Percentiles rank a stretch among this genome's conserved stretches.
Evolutionary conservation across 2,329 filamentous ascomycete species (phyloP).

Genomic region (Coleophoma cylindrospora): DNA sequence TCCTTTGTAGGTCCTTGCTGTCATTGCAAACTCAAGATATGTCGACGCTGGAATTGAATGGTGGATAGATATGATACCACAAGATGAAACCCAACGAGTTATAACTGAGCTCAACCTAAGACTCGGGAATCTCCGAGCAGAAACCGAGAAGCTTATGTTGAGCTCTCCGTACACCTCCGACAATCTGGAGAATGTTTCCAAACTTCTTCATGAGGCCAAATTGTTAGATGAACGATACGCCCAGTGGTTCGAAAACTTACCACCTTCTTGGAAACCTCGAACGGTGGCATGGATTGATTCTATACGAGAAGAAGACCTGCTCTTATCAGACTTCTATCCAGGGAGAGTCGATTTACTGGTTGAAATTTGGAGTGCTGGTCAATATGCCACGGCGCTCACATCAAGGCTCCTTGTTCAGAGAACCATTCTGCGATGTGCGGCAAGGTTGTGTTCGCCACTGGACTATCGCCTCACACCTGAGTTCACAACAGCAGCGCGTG

Average conservation of each 20-base stretch:
- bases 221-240: constrained; percentile 43
- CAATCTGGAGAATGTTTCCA: constrained; percentile 42
- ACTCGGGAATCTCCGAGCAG: constrained; percentile 45
- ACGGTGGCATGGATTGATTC: constrained; percentile 49
- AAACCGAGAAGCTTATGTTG: constrained; percentile 43
- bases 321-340: constrained; percentile 31
- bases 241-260: constrained; percentile 42
- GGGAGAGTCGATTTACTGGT: constrained; percentile 51
- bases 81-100: constrained; percentile 41
- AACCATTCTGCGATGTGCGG: constrained; percentile 50
- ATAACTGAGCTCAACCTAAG: constrained; percentile 39
- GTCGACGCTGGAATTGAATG: constrained; percentile 50
- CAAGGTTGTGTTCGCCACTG: constrained; percentile 50
- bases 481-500: constrained; percentile 46
- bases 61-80: constrained; percentile 49
- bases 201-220: constrained; percentile 44
- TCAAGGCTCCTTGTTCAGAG: constrained; percentile 47
- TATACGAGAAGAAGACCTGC: constrained; percentile 41
- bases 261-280: constrained; percentile 42
- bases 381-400: constrained; percentile 49
- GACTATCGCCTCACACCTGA: constrained; percentile 56
- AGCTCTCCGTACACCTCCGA: constrained; percentile 37
- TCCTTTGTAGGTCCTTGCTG: constrained; percentile 50
- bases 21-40: constrained; percentile 42
- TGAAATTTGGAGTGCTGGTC: constrained; percentile 49